These are phyloP conservation scores for Hirsutella rhossiliensis DNA, from an alignment of 2,329 filamentous ascomycete species.

Conservation along the genomic window DNA sequence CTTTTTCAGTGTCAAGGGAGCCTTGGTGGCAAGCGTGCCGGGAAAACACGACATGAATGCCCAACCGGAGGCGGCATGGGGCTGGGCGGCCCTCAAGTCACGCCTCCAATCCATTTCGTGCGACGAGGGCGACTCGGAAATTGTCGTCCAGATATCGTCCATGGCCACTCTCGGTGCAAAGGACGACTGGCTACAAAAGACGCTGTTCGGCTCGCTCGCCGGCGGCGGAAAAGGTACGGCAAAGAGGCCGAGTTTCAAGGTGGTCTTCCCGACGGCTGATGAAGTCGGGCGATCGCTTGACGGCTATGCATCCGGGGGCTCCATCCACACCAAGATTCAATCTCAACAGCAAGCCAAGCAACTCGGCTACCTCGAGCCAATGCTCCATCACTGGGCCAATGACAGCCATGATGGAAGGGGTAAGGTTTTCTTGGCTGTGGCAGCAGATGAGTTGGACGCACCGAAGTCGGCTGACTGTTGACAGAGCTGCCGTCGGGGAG, in stretches of 20 bases:
- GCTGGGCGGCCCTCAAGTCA: constrained; percentile 58
- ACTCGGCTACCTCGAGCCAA: constrained; percentile 55
- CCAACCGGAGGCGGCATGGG: constrained; percentile 51
- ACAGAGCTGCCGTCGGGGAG: constrained; percentile 14
- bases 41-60: constrained; percentile 45
- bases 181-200: constrained; percentile 60
- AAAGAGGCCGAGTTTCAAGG: constrained; percentile 42
- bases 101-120: constrained; percentile 43
- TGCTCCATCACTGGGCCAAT: constrained; percentile 67
- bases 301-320: constrained; percentile 65
- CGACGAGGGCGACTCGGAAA: constrained; percentile 25
- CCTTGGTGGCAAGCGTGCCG: constrained; percentile 69
- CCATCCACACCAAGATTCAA: constrained; percentile 72
- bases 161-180: constrained; percentile 65
- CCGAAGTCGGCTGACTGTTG: background rate
- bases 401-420: constrained; percentile 29
- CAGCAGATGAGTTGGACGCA: background rate
- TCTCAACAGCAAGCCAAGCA: constrained; percentile 62
- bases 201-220: constrained; percentile 41
- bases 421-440: background rate
- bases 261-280: constrained; percentile 71
- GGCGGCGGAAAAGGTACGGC: constrained; percentile 13
- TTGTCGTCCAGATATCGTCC: constrained; percentile 62
- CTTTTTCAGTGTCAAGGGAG: constrained; percentile 56
- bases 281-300: constrained; percentile 68